phyloP scores from a whole-genome alignment of 2,329 filamentous ascomycete genomes.

The Cytospora schulzeri region DNA sequence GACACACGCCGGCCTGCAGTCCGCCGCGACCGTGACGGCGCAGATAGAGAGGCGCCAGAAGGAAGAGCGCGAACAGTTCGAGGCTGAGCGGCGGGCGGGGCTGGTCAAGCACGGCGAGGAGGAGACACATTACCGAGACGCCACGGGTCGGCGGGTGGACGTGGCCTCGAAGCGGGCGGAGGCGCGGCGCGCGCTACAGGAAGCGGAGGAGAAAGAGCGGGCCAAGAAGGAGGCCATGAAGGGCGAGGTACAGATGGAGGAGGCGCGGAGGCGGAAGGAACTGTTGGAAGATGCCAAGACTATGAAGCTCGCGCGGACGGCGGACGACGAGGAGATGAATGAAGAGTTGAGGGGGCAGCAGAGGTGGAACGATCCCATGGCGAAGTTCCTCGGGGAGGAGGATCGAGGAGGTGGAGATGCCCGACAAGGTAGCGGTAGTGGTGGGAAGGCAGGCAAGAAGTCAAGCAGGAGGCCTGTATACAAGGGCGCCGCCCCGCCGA shows the following conservation, averaged over 20 bases:
- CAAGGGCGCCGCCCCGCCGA: conserved; percentile 78
- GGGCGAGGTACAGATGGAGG: conserved; percentile 77
- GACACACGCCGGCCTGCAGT: conserved; percentile 84
- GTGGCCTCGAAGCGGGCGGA: conserved; percentile 88
- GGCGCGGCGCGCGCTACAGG: conserved; percentile 64
- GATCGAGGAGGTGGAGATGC: conserved; percentile 33
- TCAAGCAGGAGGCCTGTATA: conserved; percentile 56
- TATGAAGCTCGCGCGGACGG: conserved; percentile 76
- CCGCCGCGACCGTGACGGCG: conserved; percentile 73
- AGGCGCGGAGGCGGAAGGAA: conserved; percentile 65
- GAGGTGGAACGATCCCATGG: conserved; percentile 94
- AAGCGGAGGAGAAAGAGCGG: conserved; percentile 71
- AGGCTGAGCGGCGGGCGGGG: conserved; percentile 38
- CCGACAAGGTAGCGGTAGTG: conserved; percentile 25
- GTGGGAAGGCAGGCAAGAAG: conserved; percentile 34
- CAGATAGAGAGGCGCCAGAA: conserved; percentile 61
- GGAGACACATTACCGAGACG: conserved; percentile 94
- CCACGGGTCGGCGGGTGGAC: conserved; percentile 91
- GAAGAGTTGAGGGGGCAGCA: conserved; percentile 73
- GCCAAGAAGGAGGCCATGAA: conserved; percentile 71
- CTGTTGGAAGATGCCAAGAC: conserved; percentile 78
- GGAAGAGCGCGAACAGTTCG: conserved; percentile 39
- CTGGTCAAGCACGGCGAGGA: conserved; percentile 45
- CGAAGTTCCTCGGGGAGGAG: conserved; percentile 68
- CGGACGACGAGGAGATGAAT: conserved; percentile 88